Evolutionary conservation across 1,284 basidiomycete species (phyloP).

Genomic region (Microbotryomycetes sp.): DNA sequence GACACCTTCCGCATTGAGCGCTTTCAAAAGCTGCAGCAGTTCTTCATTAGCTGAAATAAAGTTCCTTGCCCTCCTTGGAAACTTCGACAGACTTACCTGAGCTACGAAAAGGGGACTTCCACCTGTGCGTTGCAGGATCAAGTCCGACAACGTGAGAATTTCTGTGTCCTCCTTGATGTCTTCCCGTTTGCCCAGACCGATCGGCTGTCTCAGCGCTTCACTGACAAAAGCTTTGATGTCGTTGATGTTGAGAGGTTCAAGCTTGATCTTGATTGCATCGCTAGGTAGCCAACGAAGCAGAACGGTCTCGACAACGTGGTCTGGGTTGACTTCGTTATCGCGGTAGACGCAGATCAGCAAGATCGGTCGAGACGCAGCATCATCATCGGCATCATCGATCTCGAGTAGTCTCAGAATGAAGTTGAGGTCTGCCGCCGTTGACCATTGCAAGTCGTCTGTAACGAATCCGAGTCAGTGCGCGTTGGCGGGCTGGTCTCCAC

Average conservation of each 20-base stretch:
- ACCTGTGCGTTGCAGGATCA: conserved; percentile 7
- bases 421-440: conserved; percentile 15
- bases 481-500: too few relatives aligned
- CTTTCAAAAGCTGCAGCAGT: conserved; percentile 21
- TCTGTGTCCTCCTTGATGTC: background rate
- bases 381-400: background rate
- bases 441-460: conserved; percentile 30
- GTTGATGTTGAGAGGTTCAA: conserved; percentile 16
- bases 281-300: conserved; percentile 8
- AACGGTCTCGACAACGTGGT: conserved; percentile 23
- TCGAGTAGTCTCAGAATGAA: conserved; percentile 25
- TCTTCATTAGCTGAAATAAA: background rate
- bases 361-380: conserved; percentile 15
- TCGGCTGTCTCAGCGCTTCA: conserved; percentile 9
- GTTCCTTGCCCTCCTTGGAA: too few relatives aligned
- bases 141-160: conserved; percentile 2
- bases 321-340: conserved; percentile 27
- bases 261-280: background rate
- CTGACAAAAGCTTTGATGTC: conserved; percentile 16
- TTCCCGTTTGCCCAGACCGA: background rate
- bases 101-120: conserved; percentile 20
- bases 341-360: conserved; percentile 22
- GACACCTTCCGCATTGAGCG: conserved; percentile 26
- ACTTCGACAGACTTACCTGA: conserved; percentile 13
- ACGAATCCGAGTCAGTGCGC: background rate